phyloP scores from a whole-genome alignment of 2,329 filamentous ascomycete genomes.

The Colletotrichum aenigma region DNA sequence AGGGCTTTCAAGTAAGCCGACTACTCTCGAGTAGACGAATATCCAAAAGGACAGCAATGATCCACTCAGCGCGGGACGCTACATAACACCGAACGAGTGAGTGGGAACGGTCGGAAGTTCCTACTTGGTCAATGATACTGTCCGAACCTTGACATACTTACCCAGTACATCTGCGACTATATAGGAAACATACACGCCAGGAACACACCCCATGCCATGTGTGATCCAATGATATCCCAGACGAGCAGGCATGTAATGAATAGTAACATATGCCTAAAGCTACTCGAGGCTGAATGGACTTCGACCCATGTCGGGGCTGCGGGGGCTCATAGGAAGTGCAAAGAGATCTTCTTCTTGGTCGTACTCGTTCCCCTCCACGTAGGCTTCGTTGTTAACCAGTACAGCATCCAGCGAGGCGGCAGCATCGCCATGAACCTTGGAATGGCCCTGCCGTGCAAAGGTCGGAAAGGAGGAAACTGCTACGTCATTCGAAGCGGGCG shows the following conservation, averaged over 20 bases:
- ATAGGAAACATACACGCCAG: background rate
- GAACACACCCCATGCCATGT: background rate
- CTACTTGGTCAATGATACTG: background rate
- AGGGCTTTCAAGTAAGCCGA: background rate
- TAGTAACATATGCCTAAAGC: background rate
- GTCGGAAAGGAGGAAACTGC: slow-evolving; percentile 39
- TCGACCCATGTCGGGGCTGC: slow-evolving; percentile 83
- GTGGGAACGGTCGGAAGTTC: background rate
- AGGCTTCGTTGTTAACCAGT: slow-evolving; percentile 34
- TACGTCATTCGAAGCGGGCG: slow-evolving; percentile 34
- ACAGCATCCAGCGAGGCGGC: slow-evolving; percentile 44
- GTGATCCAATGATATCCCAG: background rate
- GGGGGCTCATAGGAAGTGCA: slow-evolving; percentile 82
- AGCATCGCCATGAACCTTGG: slow-evolving; percentile 1
- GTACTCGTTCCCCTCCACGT: slow-evolving; percentile 35
- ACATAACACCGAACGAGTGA: background rate
- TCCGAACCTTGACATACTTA: background rate
- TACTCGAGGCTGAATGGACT: slow-evolving; percentile 72
- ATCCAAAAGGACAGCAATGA: background rate
- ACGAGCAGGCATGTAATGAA: background rate
- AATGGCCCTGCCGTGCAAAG: slow-evolving; percentile 24
- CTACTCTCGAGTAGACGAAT: background rate
- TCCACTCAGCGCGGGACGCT: background rate
- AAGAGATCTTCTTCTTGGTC: slow-evolving; percentile 83
- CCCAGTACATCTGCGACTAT: background rate